These are phyloP conservation scores for Pseudopyrenochaeta lycopersici DNA, from an alignment of 2,329 filamentous ascomycete species.

Conservation along the genomic window DNA sequence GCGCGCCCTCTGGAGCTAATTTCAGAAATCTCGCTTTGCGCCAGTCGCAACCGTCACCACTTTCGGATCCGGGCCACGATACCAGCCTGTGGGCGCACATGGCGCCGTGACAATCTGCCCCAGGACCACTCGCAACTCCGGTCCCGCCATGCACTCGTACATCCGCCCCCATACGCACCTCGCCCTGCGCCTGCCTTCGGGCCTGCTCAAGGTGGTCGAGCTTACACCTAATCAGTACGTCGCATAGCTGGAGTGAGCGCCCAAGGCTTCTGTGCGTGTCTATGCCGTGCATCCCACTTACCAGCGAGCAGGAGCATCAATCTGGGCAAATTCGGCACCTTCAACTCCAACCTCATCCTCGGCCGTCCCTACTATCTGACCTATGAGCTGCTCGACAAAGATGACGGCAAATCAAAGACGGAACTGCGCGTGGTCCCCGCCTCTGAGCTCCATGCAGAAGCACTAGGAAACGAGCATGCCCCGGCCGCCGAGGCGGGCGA, in stretches of 20 bases:
- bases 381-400: conserved; percentile 83
- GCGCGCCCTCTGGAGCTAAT: too few species aligned
- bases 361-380: conserved; percentile 92
- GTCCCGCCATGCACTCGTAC: conserved; percentile 52
- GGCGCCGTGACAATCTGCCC: conserved; percentile 9
- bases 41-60: neutral
- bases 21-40: neutral
- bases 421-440: conserved; percentile 81
- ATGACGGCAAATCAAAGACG: conserved; percentile 69
- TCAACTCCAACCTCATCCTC: conserved; percentile 87
- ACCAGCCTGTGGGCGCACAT: conserved; percentile 14
- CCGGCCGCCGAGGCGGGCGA: conserved; percentile 49
- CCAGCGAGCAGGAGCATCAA: conserved; percentile 73
- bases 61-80: neutral
- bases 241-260: conserved; percentile 46
- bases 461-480: conserved; percentile 64
- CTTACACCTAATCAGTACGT: conserved; percentile 72
- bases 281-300: conserved; percentile 5
- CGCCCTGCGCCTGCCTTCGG: conserved; percentile 66
- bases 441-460: conserved; percentile 82
- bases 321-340: conserved; percentile 90
- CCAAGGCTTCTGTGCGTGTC: conserved; percentile 6
- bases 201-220: conserved; percentile 65
- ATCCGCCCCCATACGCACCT: conserved; percentile 62
- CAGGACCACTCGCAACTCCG: conserved; percentile 3